phyloP scores from a whole-genome alignment of 495 filamentous ascomycete genomes.

The Xanthoparmelia taractica region DNA sequence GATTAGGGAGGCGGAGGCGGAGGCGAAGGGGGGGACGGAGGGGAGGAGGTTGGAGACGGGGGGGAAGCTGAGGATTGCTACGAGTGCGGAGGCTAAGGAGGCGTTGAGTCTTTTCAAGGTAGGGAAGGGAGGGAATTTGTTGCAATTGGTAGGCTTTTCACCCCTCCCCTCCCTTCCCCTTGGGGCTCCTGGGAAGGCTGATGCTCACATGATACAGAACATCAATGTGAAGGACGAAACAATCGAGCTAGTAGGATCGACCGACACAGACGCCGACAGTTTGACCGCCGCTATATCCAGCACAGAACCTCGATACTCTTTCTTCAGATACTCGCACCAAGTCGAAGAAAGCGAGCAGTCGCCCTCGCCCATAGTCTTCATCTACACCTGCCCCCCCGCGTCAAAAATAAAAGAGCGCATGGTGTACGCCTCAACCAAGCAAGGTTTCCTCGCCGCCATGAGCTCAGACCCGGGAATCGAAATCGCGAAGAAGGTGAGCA shows the following conservation, averaged over 20 bases:
- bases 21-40: slow-evolving; percentile 65
- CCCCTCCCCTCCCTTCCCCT: too few relatives aligned
- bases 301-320: slow-evolving; percentile 81
- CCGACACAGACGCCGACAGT: slow-evolving; percentile 14
- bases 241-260: slow-evolving; percentile 55
- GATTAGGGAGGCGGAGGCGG: slow-evolving; percentile 72
- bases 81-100: slow-evolving; percentile 59
- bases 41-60: slow-evolving; percentile 48
- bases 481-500: slow-evolving; percentile 62
- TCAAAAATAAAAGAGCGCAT: slow-evolving; percentile 87
- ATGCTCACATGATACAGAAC: slow-evolving; percentile 37
- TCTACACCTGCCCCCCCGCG: slow-evolving; percentile 81
- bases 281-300: slow-evolving; percentile 58
- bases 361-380: slow-evolving; percentile 69
- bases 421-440: slow-evolving; percentile 83
- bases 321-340: slow-evolving; percentile 62
- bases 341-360: slow-evolving; percentile 48
- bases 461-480: slow-evolving; percentile 61
- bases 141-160: slow-evolving; percentile 66
- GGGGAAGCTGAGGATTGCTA: slow-evolving; percentile 48
- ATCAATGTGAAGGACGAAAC: slow-evolving; percentile 71
- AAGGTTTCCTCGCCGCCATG: slow-evolving; percentile 59
- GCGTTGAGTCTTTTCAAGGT: slow-evolving; percentile 54
- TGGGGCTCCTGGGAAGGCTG: not conserved
- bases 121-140: slow-evolving; percentile 51